These are phyloP conservation scores for Nemania sp. DNA, from an alignment of 2,329 filamentous ascomycete species.

Conservation along the genomic window DNA sequence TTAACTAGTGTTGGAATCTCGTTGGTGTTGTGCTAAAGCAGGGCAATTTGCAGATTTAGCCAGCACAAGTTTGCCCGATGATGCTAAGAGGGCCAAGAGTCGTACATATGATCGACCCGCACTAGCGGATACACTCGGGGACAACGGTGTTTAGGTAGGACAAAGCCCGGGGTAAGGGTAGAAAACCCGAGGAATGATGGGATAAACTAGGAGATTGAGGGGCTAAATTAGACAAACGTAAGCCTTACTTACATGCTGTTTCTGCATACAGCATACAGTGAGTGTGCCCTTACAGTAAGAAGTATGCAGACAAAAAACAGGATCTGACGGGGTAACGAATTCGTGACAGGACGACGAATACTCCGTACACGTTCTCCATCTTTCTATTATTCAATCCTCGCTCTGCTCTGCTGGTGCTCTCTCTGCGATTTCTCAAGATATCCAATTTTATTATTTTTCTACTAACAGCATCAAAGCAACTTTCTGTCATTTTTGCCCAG, in stretches of 20 bases:
- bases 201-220: constrained; percentile 19
- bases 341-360: background rate
- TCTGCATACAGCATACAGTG: no score
- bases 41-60: background rate
- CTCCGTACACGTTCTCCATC: background rate
- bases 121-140: constrained; percentile 19
- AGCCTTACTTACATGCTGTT: background rate
- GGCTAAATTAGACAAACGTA: constrained; percentile 20
- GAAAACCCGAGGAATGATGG: constrained; percentile 3
- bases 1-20: no score
- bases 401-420: background rate
- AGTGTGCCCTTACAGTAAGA: background rate
- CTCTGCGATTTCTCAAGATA: background rate
- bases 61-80: background rate
- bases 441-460: background rate
- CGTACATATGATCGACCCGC: background rate
- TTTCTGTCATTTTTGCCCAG: background rate
- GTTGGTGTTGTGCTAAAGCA: background rate
- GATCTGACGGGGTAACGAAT: background rate
- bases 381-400: background rate
- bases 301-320: no score
- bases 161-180: constrained; percentile 23
- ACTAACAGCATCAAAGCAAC: background rate
- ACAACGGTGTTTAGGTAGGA: constrained; percentile 36
- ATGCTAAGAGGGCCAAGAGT: background rate